Base-by-base conservation (phyloP, 2,329 filamentous ascomycete genomes). In the Nemania bipapillata region DNA sequence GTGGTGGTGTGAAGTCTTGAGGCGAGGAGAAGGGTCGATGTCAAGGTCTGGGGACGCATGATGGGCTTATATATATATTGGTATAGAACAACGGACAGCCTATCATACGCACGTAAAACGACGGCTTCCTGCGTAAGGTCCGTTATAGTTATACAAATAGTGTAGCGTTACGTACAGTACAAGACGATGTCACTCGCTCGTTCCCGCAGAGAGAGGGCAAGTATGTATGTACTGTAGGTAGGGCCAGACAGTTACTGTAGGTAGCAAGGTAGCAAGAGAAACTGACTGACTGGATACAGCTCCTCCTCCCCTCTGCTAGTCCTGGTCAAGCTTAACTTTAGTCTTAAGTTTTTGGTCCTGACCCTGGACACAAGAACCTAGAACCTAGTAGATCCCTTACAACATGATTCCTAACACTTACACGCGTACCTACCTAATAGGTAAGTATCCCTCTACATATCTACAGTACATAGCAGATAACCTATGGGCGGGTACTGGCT, bases 31-130 rank as follows among this genome's bases (percentile, higher is more conserved):
- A 75, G 65, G 56, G 74, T 68, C 60, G 74, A 75, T 35, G 74
- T 72, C 65, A 77, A 49, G 62, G 71, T 47, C 20, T 69, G 74
- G n/a, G 76, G 72, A 65, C 74, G 75, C 76, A 77, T 76, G 68
- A 22, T 74, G 70, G 69, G 63, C 70, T 60, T 69, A 47, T 69
- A 62, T 77, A 76, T 73, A 73, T 70, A 75, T 70, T 28, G 28
- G 32, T 40, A 55, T 3, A 26, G 12, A 37, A 24, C 70, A 2
- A 47, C 12, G 42, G 30, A 22, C 40, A 20, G n/a, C 17, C 15
- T 55, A 26, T 47, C 56, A 54, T 32, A 50, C 17, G 22, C 11
- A 45, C 32, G 37, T 45, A 42, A n/a, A 45, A 30, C 20, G 32
- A 20, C 28, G 37, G 28, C 50, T 55, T 54, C 52, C 35, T 50